phyloP scores from a whole-genome alignment of 495 filamentous ascomycete genomes.

The Chlorociboria aeruginascens region DNA sequence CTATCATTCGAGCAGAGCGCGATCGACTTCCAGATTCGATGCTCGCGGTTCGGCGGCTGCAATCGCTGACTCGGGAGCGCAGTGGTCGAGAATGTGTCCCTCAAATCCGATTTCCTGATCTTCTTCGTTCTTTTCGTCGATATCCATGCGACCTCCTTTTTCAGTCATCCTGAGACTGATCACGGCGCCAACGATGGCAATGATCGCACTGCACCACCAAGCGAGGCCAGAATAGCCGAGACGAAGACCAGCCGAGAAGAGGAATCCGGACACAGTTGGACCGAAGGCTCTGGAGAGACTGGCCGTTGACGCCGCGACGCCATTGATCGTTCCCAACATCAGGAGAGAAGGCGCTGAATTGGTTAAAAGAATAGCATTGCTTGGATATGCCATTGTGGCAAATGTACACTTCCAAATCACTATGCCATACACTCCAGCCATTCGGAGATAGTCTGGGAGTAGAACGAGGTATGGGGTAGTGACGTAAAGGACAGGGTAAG shows the following conservation, averaged over 20 bases:
- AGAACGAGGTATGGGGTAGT: constrained; percentile 81
- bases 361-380: constrained; percentile 70
- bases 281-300: constrained; percentile 80
- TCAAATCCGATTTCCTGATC: constrained; percentile 8
- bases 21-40: neutral
- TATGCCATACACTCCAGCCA: constrained; percentile 58
- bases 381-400: constrained; percentile 75
- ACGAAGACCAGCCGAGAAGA: constrained; percentile 70
- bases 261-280: constrained; percentile 72
- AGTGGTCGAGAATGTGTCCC: constrained; percentile 15
- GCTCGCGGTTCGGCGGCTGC: constrained; percentile 7
- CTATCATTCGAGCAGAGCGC: constrained; percentile 7
- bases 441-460: constrained; percentile 56
- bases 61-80: constrained; percentile 12
- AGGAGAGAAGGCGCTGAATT: constrained; percentile 72
- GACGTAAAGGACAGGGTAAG: constrained; percentile 84
- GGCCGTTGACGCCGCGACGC: constrained; percentile 80
- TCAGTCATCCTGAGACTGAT: constrained; percentile 38
- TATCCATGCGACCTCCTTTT: constrained; percentile 27
- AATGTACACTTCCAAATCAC: constrained; percentile 84
- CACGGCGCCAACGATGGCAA: constrained; percentile 60
- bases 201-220: constrained; percentile 80
- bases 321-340: constrained; percentile 83
- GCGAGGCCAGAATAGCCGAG: constrained; percentile 73
- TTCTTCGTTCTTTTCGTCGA: constrained; percentile 22